Evolutionary conservation across 345 rosid species (phyloP).

Genomic region (Rhizophora mangle): DNA sequence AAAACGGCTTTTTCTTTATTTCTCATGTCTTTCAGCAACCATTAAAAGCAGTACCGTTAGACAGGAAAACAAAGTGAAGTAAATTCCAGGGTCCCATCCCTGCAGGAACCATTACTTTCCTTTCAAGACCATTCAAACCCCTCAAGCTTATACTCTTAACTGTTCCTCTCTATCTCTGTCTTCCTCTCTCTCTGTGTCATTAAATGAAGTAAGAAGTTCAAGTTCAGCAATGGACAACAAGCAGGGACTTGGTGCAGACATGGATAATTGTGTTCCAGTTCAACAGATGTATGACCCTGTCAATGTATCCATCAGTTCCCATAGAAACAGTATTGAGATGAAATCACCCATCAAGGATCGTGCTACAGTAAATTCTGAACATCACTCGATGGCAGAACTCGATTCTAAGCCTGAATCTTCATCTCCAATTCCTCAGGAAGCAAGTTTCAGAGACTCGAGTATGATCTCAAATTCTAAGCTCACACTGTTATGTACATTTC

Average conservation of each 20-base stretch:
- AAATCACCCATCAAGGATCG: slow-evolving; percentile 33
- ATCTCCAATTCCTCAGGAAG: slow-evolving; percentile 11
- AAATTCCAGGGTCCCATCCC: slow-evolving; percentile 36
- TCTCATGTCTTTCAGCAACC: slow-evolving; percentile 6
- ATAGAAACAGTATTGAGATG: slow-evolving; percentile 14
- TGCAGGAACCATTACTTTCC: slow-evolving; percentile 47
- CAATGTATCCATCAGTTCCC: slow-evolving; percentile 5
- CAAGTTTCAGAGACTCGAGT: slow-evolving; percentile 28
- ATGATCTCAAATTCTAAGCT: slow-evolving; percentile 17
- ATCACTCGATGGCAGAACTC: slow-evolving; percentile 11
- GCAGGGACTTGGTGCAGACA: slow-evolving; percentile 18
- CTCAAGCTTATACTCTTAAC: slow-evolving; percentile 23
- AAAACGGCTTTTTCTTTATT: slow-evolving; percentile 12
- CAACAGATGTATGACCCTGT: slow-evolving; percentile 24
- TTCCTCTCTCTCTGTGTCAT: slow-evolving; percentile 9
- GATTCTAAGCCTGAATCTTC: slow-evolving; percentile 18
- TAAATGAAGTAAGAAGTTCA: not conserved
- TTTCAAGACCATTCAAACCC: slow-evolving; percentile 58
- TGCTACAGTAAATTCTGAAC: slow-evolving; percentile 13
- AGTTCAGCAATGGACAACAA: slow-evolving; percentile 7
- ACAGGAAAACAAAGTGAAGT: slow-evolving; percentile 2
- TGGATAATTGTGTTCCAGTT: slow-evolving; percentile 47
- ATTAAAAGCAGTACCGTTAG: not conserved
- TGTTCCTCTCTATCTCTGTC: slow-evolving; percentile 13
- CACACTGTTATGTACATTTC: not conserved